Evolutionary conservation across 164 flowering plant genomes (phyloP).

Genomic region (Umbilicus rupestris): DNA sequence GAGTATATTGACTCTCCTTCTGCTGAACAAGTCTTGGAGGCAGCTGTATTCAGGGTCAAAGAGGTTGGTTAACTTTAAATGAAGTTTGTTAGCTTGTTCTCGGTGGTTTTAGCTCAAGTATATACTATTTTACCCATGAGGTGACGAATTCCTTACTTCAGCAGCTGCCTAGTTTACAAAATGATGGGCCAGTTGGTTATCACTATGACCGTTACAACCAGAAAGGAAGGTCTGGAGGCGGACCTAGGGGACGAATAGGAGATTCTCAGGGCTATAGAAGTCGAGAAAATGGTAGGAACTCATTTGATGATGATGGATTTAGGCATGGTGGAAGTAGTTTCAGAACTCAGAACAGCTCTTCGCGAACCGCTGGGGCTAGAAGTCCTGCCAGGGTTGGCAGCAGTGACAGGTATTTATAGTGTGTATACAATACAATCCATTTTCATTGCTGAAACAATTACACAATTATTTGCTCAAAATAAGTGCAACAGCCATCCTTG

Average conservation of each 20-base stretch:
- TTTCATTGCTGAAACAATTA: not conserved
- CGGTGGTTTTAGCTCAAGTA: not conserved
- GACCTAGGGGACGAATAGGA: constrained; percentile 2
- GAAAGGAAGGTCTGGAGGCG: not conserved
- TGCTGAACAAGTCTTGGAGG: constrained; percentile 59
- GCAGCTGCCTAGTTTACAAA: constrained; percentile 6
- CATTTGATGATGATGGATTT: not conserved
- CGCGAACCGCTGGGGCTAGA: not conserved
- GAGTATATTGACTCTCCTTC: constrained; percentile 71
- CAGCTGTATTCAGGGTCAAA: constrained; percentile 13
- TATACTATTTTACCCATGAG: not conserved
- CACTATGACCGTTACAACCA: constrained; percentile 2
- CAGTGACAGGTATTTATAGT: constrained; percentile 4
- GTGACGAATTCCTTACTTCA: not conserved
- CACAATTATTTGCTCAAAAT: not conserved
- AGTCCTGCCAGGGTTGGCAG: not conserved
- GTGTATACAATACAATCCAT: not conserved
- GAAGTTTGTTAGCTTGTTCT: not conserved
- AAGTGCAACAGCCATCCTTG: not conserved
- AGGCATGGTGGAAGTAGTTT: constrained; percentile 3
- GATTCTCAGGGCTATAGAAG: not conserved
- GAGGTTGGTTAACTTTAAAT: not conserved
- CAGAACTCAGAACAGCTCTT: not conserved
- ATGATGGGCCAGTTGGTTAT: not conserved
- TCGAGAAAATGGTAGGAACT: constrained; percentile 1